A percentile compares a stretch with the other conserved stretches of the same genome.
Evolutionary conservation across 169 alveolate genomes (phyloP).

Genomic region (Perkinsus marinus): DNA sequence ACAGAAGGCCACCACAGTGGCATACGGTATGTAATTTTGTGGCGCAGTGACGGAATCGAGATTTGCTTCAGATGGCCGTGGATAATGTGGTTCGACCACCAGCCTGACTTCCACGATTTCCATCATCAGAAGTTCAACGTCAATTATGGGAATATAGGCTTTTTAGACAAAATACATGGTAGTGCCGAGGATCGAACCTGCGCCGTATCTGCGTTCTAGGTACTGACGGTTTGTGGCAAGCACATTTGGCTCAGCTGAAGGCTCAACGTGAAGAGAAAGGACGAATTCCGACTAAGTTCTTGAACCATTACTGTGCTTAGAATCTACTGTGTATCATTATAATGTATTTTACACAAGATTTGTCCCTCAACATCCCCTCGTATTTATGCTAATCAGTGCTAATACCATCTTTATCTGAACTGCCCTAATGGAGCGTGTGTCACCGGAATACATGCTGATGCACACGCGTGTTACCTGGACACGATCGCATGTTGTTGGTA

Average conservation of each 20-base stretch:
- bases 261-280: neutral
- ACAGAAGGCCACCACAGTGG: slow-evolving; percentile 6
- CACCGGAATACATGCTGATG: too few species aligned
- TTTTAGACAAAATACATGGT: neutral
- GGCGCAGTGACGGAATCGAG: neutral
- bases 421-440: neutral
- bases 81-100: neutral
- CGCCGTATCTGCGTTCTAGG: neutral
- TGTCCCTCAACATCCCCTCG: neutral
- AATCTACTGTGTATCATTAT: neutral
- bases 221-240: neutral
- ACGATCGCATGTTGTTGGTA: too few species aligned
- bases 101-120: slow-evolving; percentile 1
- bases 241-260: neutral
- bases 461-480: too few species aligned
- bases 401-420: too few species aligned
- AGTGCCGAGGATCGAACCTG: neutral
- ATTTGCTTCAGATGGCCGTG: slow-evolving; percentile 1
- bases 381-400: too few species aligned
- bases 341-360: neutral
- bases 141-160: slow-evolving; percentile 2
- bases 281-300: neutral
- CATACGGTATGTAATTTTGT: neutral
- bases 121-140: neutral
- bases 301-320: neutral